Base-by-base conservation (phyloP, 2,329 filamentous ascomycete species). In the Waltergamsia citrina region DNA sequence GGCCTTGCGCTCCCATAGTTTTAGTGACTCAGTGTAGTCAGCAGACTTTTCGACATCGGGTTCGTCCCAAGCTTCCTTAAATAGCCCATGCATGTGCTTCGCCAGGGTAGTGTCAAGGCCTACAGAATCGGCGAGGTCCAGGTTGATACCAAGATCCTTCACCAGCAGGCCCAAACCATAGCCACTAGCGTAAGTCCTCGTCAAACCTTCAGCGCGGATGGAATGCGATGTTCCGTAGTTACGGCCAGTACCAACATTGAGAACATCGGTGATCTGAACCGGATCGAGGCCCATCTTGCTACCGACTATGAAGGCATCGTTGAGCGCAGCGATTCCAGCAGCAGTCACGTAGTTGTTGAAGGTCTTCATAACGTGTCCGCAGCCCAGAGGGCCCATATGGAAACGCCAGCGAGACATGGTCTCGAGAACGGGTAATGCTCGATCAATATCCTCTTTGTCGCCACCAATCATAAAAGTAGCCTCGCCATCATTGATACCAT, bases 381-480 rank as follows among this genome's bases (percentile, higher is more conserved):
- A 15, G 7, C 31, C 31, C 12, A 33, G 21, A 17, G 31, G 31
- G 3, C 31, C 31, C 31, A 33, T 33, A 22, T 24, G 20, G 21
- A 33, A 33, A 14, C 31, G 31, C 31, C 31, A 33, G 10, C 31
- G 31, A n/a, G 31, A 33, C 31, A 33, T 33, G n/a, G 31, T 33
- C 31, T 33, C 25, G 5, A 33, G 8, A 12, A 33, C 31, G n/a
- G 31, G 31, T 17, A 20, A 16, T 7, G 10, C 31, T 12, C 17
- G 20, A 15, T 33, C 31, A 12, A 33, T 33, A 22, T 33, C 31
- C 14, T 33, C 31, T n/a, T 22, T 15, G 15, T 19, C 31, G 11
- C 31, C 31, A 3, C 31, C 31, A 33, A 33, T 25, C 31, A 33
- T 33, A 15, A 33, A 33, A 8, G 19, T 33, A 5, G 31, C 31